A percentile compares a stretch with the other conserved stretches of the same genome.
Conservation (phyloP, 73 alveolate species). For the Tetrahymena borealis region DNA sequence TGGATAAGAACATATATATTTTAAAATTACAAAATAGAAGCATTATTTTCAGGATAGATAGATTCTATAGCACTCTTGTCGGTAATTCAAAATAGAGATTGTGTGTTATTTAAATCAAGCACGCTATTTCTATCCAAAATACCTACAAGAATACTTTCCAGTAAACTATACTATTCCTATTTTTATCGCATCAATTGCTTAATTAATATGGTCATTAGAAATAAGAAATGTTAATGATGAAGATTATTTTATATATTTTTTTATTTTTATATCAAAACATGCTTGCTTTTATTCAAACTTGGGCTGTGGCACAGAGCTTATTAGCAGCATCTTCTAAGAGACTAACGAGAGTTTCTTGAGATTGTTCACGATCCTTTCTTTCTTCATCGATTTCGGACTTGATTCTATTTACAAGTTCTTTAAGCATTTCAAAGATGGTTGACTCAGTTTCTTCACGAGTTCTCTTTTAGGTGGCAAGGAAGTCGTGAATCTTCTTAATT, state of each 20-base stretch:
- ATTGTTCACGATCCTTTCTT: slow-evolving; percentile 84
- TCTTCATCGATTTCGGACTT: slow-evolving; percentile 85
- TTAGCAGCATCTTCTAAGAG: slow-evolving; percentile 90
- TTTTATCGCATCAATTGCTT: neutral
- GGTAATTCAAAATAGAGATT: neutral
- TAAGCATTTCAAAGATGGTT: slow-evolving; percentile 80
- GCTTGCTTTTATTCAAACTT: slow-evolving; percentile 19
- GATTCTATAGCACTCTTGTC: neutral
- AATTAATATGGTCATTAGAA: neutral
- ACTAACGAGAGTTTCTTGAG: slow-evolving; percentile 86
- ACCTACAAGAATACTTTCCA: neutral
- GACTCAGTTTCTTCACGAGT: slow-evolving; percentile 91
- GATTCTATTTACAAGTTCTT: slow-evolving; percentile 76
- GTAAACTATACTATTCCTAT: neutral
- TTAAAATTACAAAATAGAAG: neutral
- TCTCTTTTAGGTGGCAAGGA: slow-evolving; percentile 24
- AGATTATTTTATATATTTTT: neutral
- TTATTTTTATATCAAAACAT: neutral
- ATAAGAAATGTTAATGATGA: neutral
- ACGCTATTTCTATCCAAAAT: neutral
- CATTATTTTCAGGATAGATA: neutral
- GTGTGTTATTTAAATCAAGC: neutral
- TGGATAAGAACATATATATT: neutral
- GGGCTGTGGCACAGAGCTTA: slow-evolving; percentile 59
- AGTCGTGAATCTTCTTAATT: slow-evolving; percentile 36